Conservation (phyloP, 2,329 filamentous ascomycete species). For the Stagonosporopsis vannaccii region DNA sequence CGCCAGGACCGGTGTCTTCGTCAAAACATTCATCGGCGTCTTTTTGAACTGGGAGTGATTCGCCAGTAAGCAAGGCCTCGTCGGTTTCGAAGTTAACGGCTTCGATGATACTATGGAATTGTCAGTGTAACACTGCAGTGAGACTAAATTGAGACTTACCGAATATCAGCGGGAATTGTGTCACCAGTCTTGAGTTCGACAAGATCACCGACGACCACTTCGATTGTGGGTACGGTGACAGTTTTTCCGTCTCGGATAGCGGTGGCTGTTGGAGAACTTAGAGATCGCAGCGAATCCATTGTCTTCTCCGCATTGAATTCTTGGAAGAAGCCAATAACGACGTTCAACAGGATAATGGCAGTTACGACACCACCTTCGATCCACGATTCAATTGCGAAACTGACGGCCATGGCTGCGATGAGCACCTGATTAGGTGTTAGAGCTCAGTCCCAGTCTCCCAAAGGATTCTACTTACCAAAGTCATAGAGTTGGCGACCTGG, state of each 20-base stretch:
- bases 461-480: constrained; percentile 59
- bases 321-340: constrained; percentile 56
- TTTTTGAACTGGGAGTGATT: constrained; percentile 72
- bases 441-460: neutral
- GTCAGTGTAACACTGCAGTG: neutral
- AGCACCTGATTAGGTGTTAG: constrained; percentile 42
- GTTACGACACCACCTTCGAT: constrained; percentile 58
- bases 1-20: constrained; percentile 66
- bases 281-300: constrained; percentile 55
- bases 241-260: constrained; percentile 62
- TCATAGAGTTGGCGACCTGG: constrained; percentile 81
- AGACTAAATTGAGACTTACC: constrained; percentile 37
- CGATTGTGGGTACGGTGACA: constrained; percentile 60
- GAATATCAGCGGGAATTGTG: constrained; percentile 72
- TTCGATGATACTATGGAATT: constrained; percentile 55
- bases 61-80: constrained; percentile 73
- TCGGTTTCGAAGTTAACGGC: constrained; percentile 79
- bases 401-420: constrained; percentile 56
- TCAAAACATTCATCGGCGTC: constrained; percentile 62
- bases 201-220: constrained; percentile 72
- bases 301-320: constrained; percentile 58
- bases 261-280: constrained; percentile 55
- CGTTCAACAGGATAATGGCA: constrained; percentile 55
- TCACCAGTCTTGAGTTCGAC: constrained; percentile 69
- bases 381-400: constrained; percentile 55